Base-by-base conservation (phyloP, 768 basidiomycete species). In the Mycena alexandri region DNA sequence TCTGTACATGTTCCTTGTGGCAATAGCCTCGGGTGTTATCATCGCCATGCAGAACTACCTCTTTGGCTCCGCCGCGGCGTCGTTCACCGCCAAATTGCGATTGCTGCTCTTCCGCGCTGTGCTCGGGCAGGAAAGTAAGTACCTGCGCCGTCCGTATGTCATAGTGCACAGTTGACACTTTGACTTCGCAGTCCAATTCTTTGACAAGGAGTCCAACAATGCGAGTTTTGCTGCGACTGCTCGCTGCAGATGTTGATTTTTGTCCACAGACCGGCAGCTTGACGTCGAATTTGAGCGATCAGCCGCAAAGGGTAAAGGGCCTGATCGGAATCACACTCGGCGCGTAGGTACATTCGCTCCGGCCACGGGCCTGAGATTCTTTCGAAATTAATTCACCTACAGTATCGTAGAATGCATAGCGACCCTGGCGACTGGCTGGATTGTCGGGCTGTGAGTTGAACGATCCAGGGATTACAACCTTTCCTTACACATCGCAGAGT, bases 321-420 rank as follows among this genome's bases (percentile, higher is more conserved):
- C 82, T 96, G 51, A 93, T 93, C 63, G 96, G 95, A 53, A 82
- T 93, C 65, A 97, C 96, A 3, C 86, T 96, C 29, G 96, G 95
- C 78, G 86, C 91, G 83, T 89, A 65, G 74, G 87, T 82, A 29
- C 11, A n/a, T n/a, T n/a, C n/a, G n/a, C n/a, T n/a, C n/a, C n/a
- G n/a, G n/a, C n/a, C 29, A 50, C 17, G 14, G n/a, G 6, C 16
- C 41, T 25, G 6, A 2, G 22, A 24, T 57, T 29, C 10, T 29
- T n/a, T 6, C 12, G 55, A 12, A 7, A 44, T 6, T 44, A 5
- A 57, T 25, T 17, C 5, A 24, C 12, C n/a, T 47, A 60, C 63
- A 90, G 90, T 29, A 93, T 98, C 72, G 81, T 97, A 5, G 95
- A 98, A 79, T 87, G 88, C 56, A 63, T 85, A 13, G 79, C 90